These are phyloP conservation scores for Phytophthora fragariae DNA, from an alignment of 352 stramenopile genomes.

Conservation along the genomic window DNA sequence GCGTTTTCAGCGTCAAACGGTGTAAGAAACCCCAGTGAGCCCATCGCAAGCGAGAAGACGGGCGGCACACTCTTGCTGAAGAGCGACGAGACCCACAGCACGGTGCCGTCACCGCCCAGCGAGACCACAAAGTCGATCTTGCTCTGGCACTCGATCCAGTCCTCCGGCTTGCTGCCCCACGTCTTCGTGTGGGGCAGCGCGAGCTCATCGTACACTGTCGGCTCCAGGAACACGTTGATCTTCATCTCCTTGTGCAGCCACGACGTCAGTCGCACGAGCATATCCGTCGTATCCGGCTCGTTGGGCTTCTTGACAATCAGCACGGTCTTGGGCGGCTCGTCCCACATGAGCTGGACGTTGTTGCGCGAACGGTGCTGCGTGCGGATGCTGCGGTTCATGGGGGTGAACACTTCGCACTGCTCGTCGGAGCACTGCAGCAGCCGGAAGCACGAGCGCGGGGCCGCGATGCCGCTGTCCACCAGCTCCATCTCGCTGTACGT, in stretches of 20 bases:
- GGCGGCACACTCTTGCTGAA: slow-evolving; percentile 94
- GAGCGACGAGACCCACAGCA: slow-evolving; percentile 90
- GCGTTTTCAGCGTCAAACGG: slow-evolving; percentile 88
- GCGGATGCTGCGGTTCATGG: slow-evolving; percentile 87
- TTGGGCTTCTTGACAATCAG: slow-evolving; percentile 92
- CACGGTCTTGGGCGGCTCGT: slow-evolving; percentile 80
- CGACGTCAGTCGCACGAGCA: slow-evolving; percentile 62
- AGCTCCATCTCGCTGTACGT: slow-evolving; percentile 53
- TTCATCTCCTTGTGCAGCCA: slow-evolving; percentile 85
- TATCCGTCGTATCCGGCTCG: slow-evolving; percentile 78
- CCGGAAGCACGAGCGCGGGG: slow-evolving; percentile 70
- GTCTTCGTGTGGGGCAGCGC: slow-evolving; percentile 63
- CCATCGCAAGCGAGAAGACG: slow-evolving; percentile 95
- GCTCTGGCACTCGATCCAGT: slow-evolving; percentile 77
- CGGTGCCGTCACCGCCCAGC: slow-evolving; percentile 95
- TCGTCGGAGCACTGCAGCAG: slow-evolving; percentile 89
- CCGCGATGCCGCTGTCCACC: slow-evolving; percentile 30
- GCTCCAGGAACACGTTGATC: slow-evolving; percentile 80
- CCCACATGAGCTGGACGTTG: slow-evolving; percentile 92
- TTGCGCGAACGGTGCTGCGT: slow-evolving; percentile 87
- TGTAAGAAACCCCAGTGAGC: slow-evolving; percentile 97
- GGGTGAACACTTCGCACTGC: slow-evolving; percentile 89
- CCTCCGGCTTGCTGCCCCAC: slow-evolving; percentile 57
- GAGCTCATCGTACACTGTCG: slow-evolving; percentile 73
- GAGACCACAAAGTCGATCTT: slow-evolving; percentile 94